phyloP scores from a whole-genome alignment of 768 basidiomycete genomes.

The Lactarius pseudohatsudake region DNA sequence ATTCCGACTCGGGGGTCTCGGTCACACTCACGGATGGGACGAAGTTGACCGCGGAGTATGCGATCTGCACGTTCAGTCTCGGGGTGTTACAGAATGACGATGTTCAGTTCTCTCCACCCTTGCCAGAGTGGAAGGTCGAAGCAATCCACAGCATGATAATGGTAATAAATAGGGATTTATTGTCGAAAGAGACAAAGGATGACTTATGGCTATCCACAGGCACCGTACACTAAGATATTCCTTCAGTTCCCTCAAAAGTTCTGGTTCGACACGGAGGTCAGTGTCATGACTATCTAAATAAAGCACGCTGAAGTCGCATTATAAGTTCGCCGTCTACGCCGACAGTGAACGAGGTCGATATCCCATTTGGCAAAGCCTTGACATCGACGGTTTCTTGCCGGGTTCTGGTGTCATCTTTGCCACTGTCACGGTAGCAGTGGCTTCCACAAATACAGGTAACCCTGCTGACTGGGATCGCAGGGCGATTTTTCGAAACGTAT shows the following conservation, averaged over 20 bases:
- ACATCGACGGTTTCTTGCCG: slow-evolving; percentile 54
- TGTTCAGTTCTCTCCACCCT: slow-evolving; percentile 45
- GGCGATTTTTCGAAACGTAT: slow-evolving; percentile 59
- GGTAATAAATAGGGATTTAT: slow-evolving; percentile 35
- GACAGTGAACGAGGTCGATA: slow-evolving; percentile 37
- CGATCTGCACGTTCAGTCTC: slow-evolving; percentile 63
- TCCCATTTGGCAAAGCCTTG: slow-evolving; percentile 65
- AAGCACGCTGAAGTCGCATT: background rate
- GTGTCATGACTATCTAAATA: background rate
- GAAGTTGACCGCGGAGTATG: slow-evolving; percentile 34
- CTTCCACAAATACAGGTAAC: slow-evolving; percentile 13
- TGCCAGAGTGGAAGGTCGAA: slow-evolving; percentile 61
- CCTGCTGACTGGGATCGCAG: slow-evolving; percentile 33
- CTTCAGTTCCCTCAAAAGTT: slow-evolving; percentile 24
- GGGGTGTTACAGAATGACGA: slow-evolving; percentile 46
- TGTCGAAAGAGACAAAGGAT: background rate
- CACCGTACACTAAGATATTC: slow-evolving; percentile 15
- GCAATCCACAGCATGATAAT: slow-evolving; percentile 63
- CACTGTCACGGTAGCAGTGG: slow-evolving; percentile 47
- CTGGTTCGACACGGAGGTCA: slow-evolving; percentile 16
- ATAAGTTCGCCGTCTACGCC: slow-evolving; percentile 21
- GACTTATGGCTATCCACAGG: background rate
- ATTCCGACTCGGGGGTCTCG: slow-evolving; percentile 48
- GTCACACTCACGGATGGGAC: slow-evolving; percentile 39
- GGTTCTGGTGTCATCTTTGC: slow-evolving; percentile 57